phyloP scores from a whole-genome alignment of 2,329 filamentous ascomycete species.

The Aureobasidium sp. region DNA sequence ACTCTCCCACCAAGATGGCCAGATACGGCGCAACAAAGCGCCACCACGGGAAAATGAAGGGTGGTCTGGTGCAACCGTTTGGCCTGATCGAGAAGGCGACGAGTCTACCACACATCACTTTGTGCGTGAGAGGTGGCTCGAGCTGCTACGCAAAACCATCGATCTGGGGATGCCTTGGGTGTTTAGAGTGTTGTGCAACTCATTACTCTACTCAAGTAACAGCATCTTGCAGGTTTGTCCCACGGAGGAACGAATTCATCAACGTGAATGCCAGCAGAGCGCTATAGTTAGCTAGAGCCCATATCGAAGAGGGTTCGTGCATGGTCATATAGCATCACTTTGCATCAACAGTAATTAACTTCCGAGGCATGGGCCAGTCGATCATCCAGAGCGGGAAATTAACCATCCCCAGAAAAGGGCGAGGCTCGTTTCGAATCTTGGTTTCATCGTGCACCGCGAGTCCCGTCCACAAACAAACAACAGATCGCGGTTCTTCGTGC shows the following conservation, averaged over 20 bases:
- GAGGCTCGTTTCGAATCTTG: background rate
- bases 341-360: background rate
- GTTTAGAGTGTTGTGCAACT: background rate
- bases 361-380: background rate
- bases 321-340: background rate
- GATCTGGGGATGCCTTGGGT: background rate
- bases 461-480: background rate
- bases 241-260: background rate
- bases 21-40: background rate
- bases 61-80: background rate
- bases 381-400: background rate
- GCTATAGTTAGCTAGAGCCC: background rate
- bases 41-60: background rate
- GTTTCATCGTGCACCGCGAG: background rate
- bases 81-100: background rate
- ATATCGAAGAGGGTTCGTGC: background rate
- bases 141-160: background rate
- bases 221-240: background rate
- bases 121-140: background rate
- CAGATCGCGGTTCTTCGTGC: background rate
- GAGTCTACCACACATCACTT: background rate
- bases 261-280: background rate
- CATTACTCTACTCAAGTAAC: background rate
- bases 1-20: background rate
- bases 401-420: background rate